Evolutionary conservation across 129 eudicot species (phyloP).

Genomic region (Smallanthus sonchifolius): DNA sequence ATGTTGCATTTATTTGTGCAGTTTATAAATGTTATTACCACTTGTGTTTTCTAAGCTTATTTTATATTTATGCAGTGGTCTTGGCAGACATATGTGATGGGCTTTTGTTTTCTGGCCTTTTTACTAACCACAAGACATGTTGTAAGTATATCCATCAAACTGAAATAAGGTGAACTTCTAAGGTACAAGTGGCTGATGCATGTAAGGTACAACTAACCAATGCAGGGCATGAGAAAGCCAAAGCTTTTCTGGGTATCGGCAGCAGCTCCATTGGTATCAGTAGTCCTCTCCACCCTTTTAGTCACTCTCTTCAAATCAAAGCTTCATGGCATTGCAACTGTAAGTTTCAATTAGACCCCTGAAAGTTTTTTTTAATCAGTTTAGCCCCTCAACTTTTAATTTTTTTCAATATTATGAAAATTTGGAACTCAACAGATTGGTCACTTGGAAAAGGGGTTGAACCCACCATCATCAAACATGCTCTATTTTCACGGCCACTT

Average conservation of each 20-base stretch:
- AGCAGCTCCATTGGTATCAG: constrained; percentile 92
- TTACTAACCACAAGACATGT: constrained; percentile 63
- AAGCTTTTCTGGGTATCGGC: constrained; percentile 95
- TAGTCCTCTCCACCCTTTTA: constrained; percentile 74
- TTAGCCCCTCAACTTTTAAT: background rate
- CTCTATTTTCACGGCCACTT: constrained; percentile 62
- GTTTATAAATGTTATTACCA: background rate
- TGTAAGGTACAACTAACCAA: constrained; percentile 7
- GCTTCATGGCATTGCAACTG: constrained; percentile 52
- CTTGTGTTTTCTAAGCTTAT: background rate
- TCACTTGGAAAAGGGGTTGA: constrained; percentile 74
- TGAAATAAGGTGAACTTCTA: background rate
- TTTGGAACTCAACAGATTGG: constrained; percentile 55
- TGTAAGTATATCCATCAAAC: constrained; percentile 44
- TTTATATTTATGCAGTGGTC: constrained; percentile 69
- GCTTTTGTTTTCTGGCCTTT: constrained; percentile 61
- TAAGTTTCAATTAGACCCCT: constrained; percentile 30
- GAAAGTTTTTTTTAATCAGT: background rate
- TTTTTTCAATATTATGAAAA: background rate
- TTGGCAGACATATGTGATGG: constrained; percentile 94
- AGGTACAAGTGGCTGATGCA: constrained; percentile 21
- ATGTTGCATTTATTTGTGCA: background rate
- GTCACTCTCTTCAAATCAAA: constrained; percentile 65
- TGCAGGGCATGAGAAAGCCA: constrained; percentile 76
- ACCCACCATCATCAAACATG: constrained; percentile 96